Evolutionary conservation across 2,329 filamentous ascomycete species (phyloP).

Genomic region (Epichloe baconii): DNA sequence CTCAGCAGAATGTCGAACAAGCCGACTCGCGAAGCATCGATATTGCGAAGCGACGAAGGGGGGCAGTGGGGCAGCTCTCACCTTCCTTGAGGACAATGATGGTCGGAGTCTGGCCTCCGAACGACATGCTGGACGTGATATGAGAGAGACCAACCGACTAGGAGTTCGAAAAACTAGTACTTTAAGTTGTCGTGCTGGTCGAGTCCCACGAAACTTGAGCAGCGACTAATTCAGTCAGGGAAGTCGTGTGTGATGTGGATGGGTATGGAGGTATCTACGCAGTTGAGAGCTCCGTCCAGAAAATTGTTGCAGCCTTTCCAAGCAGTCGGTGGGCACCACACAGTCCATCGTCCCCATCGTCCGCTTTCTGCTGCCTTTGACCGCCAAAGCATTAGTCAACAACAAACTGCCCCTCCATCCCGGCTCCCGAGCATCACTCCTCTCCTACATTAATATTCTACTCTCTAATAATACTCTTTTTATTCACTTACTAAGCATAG

Average conservation of each 20-base stretch:
- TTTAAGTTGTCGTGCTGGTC: background rate
- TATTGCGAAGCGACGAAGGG: slow-evolving; percentile 6
- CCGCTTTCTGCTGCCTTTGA: slow-evolving; percentile 1
- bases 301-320: slow-evolving; percentile 5
- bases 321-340: background rate
- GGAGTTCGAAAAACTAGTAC: slow-evolving; percentile 6
- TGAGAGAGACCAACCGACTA: slow-evolving; percentile 4
- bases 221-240: background rate
- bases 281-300: slow-evolving; percentile 4
- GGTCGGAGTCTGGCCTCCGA: slow-evolving; percentile 92
- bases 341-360: background rate
- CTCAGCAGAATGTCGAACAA: background rate
- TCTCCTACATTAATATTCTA: too few species aligned
- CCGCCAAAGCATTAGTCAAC: background rate
- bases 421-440: background rate
- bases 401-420: background rate
- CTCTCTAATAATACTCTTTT: too few species aligned
- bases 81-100: slow-evolving; percentile 98
- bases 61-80: slow-evolving; percentile 35
- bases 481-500: too few species aligned
- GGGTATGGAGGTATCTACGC: background rate
- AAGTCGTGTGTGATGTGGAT: background rate
- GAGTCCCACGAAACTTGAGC: background rate
- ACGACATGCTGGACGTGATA: slow-evolving; percentile 56
- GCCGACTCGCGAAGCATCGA: background rate